Conservation (phyloP, 345 rosid genomes). For the Theobroma cacao region DNA sequence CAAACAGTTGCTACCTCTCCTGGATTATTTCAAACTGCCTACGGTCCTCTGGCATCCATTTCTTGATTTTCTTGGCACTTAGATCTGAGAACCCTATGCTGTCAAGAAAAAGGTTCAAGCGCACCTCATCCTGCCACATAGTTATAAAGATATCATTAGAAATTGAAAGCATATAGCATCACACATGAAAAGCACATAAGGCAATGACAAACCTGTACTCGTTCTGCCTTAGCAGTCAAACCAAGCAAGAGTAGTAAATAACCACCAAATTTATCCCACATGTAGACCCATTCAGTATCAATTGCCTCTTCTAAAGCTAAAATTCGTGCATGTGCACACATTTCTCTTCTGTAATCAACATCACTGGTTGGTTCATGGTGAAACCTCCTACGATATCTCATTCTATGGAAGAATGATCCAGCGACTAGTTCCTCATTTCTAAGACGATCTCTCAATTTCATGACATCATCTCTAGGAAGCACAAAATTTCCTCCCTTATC, state of each 20-base stretch:
- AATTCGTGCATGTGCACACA: slow-evolving; percentile 98
- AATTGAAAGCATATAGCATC: slow-evolving; percentile 8
- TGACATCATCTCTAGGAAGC: slow-evolving; percentile 98
- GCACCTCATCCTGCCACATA: slow-evolving; percentile 84
- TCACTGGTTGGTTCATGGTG: slow-evolving; percentile 55
- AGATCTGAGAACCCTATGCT: slow-evolving; percentile 97
- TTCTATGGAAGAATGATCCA: slow-evolving; percentile 68
- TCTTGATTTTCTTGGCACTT: slow-evolving; percentile 96
- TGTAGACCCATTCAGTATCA: slow-evolving; percentile 99
- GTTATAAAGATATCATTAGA: slow-evolving; percentile 6
- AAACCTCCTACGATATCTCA: slow-evolving; percentile 58
- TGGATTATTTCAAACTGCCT: slow-evolving; percentile 97
- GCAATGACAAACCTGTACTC: slow-evolving; percentile 71
- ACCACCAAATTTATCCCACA: slow-evolving; percentile 99
- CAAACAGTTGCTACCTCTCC: slow-evolving; percentile 63
- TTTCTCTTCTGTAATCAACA: slow-evolving; percentile 86
- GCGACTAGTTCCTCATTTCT: slow-evolving; percentile 88
- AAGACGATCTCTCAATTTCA: slow-evolving; percentile 94
- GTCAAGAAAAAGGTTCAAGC: slow-evolving; percentile 94
- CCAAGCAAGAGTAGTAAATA: slow-evolving; percentile 93
- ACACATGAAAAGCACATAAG: slow-evolving; percentile 15
- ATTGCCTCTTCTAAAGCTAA: slow-evolving; percentile 98
- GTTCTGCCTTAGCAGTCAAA: slow-evolving; percentile 95
- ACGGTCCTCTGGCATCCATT: slow-evolving; percentile 99
- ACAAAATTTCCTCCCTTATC: slow-evolving; percentile 96